These are phyloP conservation scores for Aureobasidium sp. DNA, from an alignment of 2,329 filamentous ascomycete genomes.

Conservation along the genomic window DNA sequence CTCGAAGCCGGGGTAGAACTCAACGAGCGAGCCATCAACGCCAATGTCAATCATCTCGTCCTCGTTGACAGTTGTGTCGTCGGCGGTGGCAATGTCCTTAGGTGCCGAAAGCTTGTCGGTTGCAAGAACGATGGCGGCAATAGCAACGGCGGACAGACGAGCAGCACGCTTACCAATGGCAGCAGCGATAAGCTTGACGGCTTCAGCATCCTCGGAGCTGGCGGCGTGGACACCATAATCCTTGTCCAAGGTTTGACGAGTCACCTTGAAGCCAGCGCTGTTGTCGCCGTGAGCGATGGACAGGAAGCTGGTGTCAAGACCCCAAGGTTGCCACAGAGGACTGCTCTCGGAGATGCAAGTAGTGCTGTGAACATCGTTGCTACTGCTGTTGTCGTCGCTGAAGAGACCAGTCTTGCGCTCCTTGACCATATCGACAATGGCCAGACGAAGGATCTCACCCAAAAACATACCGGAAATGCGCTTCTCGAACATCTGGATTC, in stretches of 20 bases:
- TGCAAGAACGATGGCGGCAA: constrained; percentile 75
- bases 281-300: constrained; percentile 78
- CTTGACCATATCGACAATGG: constrained; percentile 63
- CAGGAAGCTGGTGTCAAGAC: constrained; percentile 82
- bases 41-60: constrained; percentile 78
- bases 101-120: constrained; percentile 58
- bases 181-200: constrained; percentile 72
- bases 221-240: constrained; percentile 68
- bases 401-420: constrained; percentile 63
- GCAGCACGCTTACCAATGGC: constrained; percentile 86
- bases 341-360: constrained; percentile 59
- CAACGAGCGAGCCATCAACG: constrained; percentile 88
- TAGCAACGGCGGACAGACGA: constrained; percentile 75
- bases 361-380: constrained; percentile 59
- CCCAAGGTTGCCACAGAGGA: constrained; percentile 71
- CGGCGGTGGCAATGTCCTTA: constrained; percentile 23
- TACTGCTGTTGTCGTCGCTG: constrained; percentile 62
- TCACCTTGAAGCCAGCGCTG: constrained; percentile 59
- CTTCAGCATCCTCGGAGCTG: constrained; percentile 74
- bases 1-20: constrained; percentile 91
- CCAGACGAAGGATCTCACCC: constrained; percentile 80
- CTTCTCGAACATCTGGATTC: constrained; percentile 98
- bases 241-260: constrained; percentile 70
- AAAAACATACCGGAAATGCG: constrained; percentile 97
- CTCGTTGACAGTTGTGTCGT: constrained; percentile 31